phyloP scores from a whole-genome alignment of 164 flowering plant species.

The Houttuynia cordata region DNA sequence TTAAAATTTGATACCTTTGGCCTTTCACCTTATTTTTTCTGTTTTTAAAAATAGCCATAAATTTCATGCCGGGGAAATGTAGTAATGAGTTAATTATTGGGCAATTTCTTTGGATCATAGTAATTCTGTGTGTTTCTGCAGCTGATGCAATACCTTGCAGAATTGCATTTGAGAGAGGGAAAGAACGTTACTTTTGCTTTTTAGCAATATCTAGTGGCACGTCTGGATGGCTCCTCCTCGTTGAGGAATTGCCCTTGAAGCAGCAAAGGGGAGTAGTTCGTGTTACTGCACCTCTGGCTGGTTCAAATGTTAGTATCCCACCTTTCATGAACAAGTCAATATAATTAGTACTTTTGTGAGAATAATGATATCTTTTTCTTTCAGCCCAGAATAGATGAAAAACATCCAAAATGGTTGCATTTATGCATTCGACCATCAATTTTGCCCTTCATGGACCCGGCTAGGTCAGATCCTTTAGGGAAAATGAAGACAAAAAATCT shows the following conservation, averaged over 20 bases:
- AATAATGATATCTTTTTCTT: neutral
- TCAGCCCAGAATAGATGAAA: constrained; percentile 85
- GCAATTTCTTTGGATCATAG: neutral
- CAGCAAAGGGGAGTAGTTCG: constrained; percentile 54
- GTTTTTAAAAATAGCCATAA: no score
- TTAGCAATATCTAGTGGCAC: constrained; percentile 53
- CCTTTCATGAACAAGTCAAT: neutral
- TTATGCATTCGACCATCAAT: constrained; percentile 80
- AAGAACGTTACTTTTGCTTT: constrained; percentile 81
- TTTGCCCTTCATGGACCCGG: constrained; percentile 45
- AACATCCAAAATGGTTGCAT: constrained; percentile 86
- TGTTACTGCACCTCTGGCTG: constrained; percentile 79
- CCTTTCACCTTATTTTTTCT: no score
- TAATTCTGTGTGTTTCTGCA: constrained; percentile 22
- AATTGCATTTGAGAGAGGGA: constrained; percentile 94
- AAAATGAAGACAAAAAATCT: constrained; percentile 45
- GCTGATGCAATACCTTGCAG: constrained; percentile 92
- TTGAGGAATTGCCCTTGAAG: constrained; percentile 64
- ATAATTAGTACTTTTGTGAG: neutral
- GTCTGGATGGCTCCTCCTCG: constrained; percentile 79
- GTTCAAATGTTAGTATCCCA: constrained; percentile 56
- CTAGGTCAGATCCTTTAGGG: constrained; percentile 21
- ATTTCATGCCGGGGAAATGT: neutral
- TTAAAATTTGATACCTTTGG: neutral
- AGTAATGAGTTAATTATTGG: neutral